Base-by-base conservation (phyloP, 805 yeast species). In the Schwanniomyces vanrijiae region DNA sequence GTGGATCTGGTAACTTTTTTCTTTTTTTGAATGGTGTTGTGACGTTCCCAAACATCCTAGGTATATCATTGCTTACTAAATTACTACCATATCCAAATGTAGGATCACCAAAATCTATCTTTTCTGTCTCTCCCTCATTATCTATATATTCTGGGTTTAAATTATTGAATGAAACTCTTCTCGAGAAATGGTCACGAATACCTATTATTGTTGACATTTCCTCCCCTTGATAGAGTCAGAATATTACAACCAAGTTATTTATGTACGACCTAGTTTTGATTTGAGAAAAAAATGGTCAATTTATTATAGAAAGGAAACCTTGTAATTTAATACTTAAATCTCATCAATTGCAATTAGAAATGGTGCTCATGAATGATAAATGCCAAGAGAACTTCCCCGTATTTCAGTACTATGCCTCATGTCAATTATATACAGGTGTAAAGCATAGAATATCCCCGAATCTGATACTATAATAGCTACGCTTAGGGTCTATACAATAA, bases 81-180 rank as follows among this genome's bases (percentile, higher is more conserved):
- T 52, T 39, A 26, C 25, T 18, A n/a, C 61, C 60, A 41, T 58
- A 49, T 8, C 68, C 64, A 37, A 56, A 59, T 10, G 53, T 57
- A 35, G 54, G 49, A 45, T 54, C 55, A 39, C 40, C 37, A 18
- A 42, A 33, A 22, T 29, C 26, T n/a, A 46, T 14, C 25, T 21
- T 28, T 13, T 19, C 39, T 13, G 37, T 19, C 18, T 18, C 18
- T 10, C 22, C 43, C 18, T 39, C 46, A 41, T 57, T 61, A 38
- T 59, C 62, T 37, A 56, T 57, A 42, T 58, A 56, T 54, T 46
- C 66, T 5, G 72, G 72, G 34, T 64, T 58, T 37, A 75, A 53
- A 50, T 73, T 73, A 53, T 71, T 73, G 60, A 76, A 76, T 11
- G 78, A 73, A 2, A 76, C 80, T 40, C 78, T 57, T 43, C 77